A percentile compares a stretch with the other conserved stretches of the same genome.
phyloP scores from a whole-genome alignment of 2,329 filamentous ascomycete genomes.

The Pseudogymnoascus sp. region DNA sequence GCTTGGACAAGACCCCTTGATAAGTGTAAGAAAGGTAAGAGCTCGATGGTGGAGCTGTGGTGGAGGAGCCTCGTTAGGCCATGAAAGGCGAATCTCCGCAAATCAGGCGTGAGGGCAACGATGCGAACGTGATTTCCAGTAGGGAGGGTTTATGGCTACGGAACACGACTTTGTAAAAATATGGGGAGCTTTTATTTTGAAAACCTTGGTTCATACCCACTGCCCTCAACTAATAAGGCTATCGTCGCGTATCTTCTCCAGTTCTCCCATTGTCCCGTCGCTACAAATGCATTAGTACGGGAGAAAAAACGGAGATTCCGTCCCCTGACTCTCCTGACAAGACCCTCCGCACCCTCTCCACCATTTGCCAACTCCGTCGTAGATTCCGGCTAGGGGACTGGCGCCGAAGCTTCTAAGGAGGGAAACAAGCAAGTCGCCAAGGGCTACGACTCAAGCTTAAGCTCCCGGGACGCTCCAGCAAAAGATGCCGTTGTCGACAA shows the following conservation, averaged over 20 bases:
- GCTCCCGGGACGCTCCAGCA: constrained; percentile 42
- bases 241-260: not conserved
- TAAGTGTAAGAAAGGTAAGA: no score
- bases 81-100: no score
- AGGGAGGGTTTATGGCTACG: no score
- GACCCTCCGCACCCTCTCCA: no score
- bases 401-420: constrained; percentile 46
- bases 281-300: not conserved
- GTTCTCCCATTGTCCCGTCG: not conserved
- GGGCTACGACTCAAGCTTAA: constrained; percentile 37
- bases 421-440: constrained; percentile 43
- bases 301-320: not conserved
- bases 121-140: no score
- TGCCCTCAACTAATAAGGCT: not conserved
- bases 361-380: constrained; percentile 45
- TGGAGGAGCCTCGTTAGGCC: no score
- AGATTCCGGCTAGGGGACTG: constrained; percentile 43
- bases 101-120: no score
- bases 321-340: no score
- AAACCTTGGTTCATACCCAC: not conserved
- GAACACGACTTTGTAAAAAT: no score
- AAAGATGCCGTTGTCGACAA: constrained; percentile 45
- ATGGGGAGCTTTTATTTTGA: no score
- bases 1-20: no score
- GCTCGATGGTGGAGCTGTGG: no score